Base-by-base conservation (phyloP, 2,329 filamentous ascomycete genomes). In the Paecilomyces sp. region DNA sequence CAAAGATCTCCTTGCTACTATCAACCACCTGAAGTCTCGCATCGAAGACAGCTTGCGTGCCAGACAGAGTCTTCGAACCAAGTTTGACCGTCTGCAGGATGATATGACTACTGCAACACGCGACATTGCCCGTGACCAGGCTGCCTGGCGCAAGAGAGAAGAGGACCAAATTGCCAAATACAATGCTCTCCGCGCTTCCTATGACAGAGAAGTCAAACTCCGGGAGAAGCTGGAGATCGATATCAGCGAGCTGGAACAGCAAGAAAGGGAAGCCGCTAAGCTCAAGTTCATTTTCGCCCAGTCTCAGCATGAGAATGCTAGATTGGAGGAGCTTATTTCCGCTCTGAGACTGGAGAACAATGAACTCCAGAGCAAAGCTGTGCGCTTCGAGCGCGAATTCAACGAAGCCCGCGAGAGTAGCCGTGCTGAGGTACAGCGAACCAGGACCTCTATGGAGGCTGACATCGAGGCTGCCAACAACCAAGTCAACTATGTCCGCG, bases 1-100 rank as follows among this genome's bases (percentile, higher is more conserved):
- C 66, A 90, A 88, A 72, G 87, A 88, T 64, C 80, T 97, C 59
- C 86, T 87, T 66, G 86, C 85, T 70, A 86, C 87, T 31, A 85
- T 96, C 60, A 85, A 88, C 62, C 88, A 86, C 24, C 81, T 96
- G 58, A 86, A 87, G 62, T 84, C 84, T 54, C 92, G 96, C 70
- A 85, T 94, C 51, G 88, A 94, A 68, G 92, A 96, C 76, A 93
- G 91, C 68, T 87, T 92, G 69, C 86, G 88, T 63, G 84, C 95
- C 61, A 88, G 92, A 60, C 91, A 96, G 71, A 86, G 83, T 62
- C 92, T 95, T 84, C 88, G 91, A 65, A 81, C 81, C 71, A 96
- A 94, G 75, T 89, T 97, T 68, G 85, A 93, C 66, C 86, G 86
- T 61, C 80, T 99, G 47, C 92, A 97, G 74, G 85, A 91, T 63